phyloP scores from a whole-genome alignment of 2,329 filamentous ascomycete species.

The Magnaporthales sp. region DNA sequence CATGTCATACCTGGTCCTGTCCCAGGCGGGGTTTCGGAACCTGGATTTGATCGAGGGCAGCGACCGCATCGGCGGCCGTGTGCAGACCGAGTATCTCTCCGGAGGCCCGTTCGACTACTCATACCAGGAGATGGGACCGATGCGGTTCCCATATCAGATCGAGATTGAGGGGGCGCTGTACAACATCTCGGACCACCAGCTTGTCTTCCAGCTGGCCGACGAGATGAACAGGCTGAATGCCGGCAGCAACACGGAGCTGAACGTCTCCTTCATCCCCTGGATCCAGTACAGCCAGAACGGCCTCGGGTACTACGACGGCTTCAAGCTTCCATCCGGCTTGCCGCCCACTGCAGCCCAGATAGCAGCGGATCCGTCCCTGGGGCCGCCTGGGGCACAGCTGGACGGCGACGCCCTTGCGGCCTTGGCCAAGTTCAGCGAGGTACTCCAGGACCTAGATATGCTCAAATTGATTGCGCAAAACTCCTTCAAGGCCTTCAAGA shows the following conservation, averaged over 20 bases:
- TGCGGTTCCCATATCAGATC: slow-evolving; percentile 32
- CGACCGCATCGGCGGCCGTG: slow-evolving; percentile 29
- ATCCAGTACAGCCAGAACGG: slow-evolving; percentile 27
- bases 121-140: slow-evolving; percentile 31
- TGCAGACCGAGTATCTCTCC: slow-evolving; percentile 32
- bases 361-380: slow-evolving; percentile 31
- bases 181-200: slow-evolving; percentile 30
- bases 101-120: slow-evolving; percentile 20
- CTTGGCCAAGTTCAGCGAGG: background rate
- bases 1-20: slow-evolving; percentile 27
- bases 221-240: slow-evolving; percentile 29
- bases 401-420: background rate
- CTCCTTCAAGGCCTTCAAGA: slow-evolving; percentile 33
- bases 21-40: slow-evolving; percentile 32
- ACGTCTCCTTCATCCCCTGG: slow-evolving; percentile 32
- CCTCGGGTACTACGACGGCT: slow-evolving; percentile 14
- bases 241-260: slow-evolving; percentile 16
- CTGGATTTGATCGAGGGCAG: slow-evolving; percentile 35
- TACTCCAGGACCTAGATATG: slow-evolving; percentile 12
- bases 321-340: slow-evolving; percentile 27
- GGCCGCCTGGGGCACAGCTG: background rate
- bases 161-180: slow-evolving; percentile 30
- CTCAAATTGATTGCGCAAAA: slow-evolving; percentile 29
- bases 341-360: slow-evolving; percentile 44
- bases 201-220: slow-evolving; percentile 31